Conservation (phyloP, 495 filamentous ascomycete genomes). For the Hypoxylon fragiforme region DNA sequence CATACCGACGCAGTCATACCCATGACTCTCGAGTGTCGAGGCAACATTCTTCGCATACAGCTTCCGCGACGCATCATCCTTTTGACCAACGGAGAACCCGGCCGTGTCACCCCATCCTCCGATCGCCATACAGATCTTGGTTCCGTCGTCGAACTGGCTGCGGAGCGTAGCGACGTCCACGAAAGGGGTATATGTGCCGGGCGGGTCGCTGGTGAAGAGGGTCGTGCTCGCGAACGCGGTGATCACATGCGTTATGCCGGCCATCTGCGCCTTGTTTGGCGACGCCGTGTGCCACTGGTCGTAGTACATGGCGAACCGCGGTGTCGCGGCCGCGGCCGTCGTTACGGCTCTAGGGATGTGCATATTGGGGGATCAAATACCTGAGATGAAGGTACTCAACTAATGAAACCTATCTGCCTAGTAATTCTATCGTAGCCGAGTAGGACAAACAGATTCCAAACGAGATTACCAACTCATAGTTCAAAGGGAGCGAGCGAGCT, state of each 20-base stretch:
- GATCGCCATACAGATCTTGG: conserved; percentile 64
- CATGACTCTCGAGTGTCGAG: conserved; percentile 52
- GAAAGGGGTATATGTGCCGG: conserved; percentile 53
- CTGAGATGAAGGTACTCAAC: neutral
- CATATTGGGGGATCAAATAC: conserved; percentile 23
- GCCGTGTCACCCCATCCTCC: conserved; percentile 66
- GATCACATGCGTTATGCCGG: conserved; percentile 57
- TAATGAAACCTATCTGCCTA: too few species aligned
- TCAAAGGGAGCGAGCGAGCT: neutral
- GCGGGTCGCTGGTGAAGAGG: conserved; percentile 53
- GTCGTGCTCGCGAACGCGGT: conserved; percentile 61
- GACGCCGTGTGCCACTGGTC: conserved; percentile 41
- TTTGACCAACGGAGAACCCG: conserved; percentile 57
- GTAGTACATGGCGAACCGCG: conserved; percentile 38
- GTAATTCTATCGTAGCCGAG: neutral
- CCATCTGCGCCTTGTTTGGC: conserved; percentile 34
- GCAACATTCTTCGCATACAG: conserved; percentile 62
- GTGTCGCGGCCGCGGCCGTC: conserved; percentile 15
- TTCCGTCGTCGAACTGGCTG: conserved; percentile 54
- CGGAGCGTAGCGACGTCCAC: conserved; percentile 52
- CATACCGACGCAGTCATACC: conserved; percentile 59
- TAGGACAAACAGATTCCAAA: neutral
- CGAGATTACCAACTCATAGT: neutral
- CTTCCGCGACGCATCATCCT: conserved; percentile 52
- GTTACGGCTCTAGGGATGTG: conserved; percentile 25